phyloP scores from a whole-genome alignment of 2,329 filamentous ascomycete species.

The Simplicillium aogashimaense region DNA sequence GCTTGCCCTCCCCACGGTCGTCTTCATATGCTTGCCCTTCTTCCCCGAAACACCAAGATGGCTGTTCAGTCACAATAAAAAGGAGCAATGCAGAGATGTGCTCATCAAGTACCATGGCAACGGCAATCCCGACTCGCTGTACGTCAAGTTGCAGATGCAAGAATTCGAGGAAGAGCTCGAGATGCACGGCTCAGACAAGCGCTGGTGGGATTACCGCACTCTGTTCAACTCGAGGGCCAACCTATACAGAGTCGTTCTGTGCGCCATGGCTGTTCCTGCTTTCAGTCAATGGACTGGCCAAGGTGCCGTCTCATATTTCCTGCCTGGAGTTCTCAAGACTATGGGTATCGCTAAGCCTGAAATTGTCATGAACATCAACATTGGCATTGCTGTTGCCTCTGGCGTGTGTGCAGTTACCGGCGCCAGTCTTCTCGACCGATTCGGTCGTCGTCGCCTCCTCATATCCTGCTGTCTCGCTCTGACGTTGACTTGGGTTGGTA shows the following conservation, averaged over 20 bases:
- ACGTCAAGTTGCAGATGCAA: constrained; percentile 27
- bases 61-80: constrained; percentile 25
- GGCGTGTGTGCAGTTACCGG: constrained; percentile 37
- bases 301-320: constrained; percentile 36
- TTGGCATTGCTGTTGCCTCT: constrained; percentile 37
- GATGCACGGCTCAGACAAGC: constrained; percentile 25
- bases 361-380: constrained; percentile 33
- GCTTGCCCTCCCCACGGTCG: constrained; percentile 4
- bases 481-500: constrained; percentile 28
- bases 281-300: constrained; percentile 37
- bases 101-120: constrained; percentile 25
- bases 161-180: constrained; percentile 20
- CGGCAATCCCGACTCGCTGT: constrained; percentile 25
- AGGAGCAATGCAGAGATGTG: constrained; percentile 25
- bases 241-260: constrained; percentile 1
- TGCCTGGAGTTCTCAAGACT: constrained; percentile 36
- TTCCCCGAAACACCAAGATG: constrained; percentile 34
- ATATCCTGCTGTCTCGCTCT: constrained; percentile 35
- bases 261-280: constrained; percentile 1
- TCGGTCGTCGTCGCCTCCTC: constrained; percentile 42
- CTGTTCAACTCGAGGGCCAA: constrained; percentile 19
- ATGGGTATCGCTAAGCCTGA: constrained; percentile 32
- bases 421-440: constrained; percentile 33
- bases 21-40: constrained; percentile 10
- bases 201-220: constrained; percentile 29